Evolutionary conservation across 176 grass and related monocot species (phyloP).

Genomic region (Microstegium vimineum): DNA sequence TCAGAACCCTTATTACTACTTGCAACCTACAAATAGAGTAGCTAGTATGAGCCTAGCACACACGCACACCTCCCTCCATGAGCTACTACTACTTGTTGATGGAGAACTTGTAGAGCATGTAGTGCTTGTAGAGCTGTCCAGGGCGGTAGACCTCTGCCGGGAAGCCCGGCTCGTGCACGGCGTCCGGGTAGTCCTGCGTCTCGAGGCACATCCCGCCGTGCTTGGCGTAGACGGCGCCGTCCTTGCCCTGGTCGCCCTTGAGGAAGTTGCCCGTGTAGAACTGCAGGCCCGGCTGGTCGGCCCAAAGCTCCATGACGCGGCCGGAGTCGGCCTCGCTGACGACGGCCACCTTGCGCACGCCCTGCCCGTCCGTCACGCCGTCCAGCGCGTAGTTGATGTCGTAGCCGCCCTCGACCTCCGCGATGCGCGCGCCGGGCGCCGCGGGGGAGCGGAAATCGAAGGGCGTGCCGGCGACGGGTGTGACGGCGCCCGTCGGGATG

Average conservation of each 20-base stretch:
- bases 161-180: conserved; percentile 58
- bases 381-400: conserved; percentile 87
- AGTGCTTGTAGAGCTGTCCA: conserved; percentile 65
- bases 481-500: conserved; percentile 64
- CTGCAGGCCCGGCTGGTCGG: conserved; percentile 70
- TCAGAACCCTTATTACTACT: not conserved
- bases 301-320: conserved; percentile 74
- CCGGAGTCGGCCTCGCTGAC: conserved; percentile 50
- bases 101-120: conserved; percentile 88
- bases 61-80: too few species aligned
- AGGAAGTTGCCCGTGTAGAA: conserved; percentile 75
- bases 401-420: conserved; percentile 44
- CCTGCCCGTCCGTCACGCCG: conserved; percentile 39
- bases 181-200: conserved; percentile 76
- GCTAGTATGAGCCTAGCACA: too few species aligned
- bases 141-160: conserved; percentile 59
- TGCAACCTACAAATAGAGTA: too few species aligned
- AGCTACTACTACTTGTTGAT: conserved; percentile 23
- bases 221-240: conserved; percentile 44
- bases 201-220: conserved; percentile 66
- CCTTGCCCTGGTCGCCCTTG: conserved; percentile 62
- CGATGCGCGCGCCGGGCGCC: conserved; percentile 32
- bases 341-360: conserved; percentile 66
- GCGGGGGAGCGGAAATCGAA: conserved; percentile 52
- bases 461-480: conserved; percentile 55